These are phyloP conservation scores for Penicillium antarcticum DNA, from an alignment of 495 filamentous ascomycete genomes.

Conservation along the genomic window DNA sequence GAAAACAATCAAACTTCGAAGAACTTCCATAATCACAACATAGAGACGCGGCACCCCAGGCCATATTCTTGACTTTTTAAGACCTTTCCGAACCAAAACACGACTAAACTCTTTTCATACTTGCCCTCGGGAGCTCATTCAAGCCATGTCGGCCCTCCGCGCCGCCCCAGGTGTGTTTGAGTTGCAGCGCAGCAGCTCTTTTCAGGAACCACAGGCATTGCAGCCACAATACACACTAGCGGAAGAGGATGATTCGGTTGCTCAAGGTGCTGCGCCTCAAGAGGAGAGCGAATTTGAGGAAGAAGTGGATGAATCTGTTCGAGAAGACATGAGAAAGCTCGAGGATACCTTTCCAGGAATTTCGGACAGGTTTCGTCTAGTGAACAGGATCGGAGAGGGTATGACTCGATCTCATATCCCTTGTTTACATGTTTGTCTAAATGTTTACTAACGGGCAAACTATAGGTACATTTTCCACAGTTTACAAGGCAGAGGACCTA, in stretches of 20 bases:
- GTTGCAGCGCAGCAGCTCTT: constrained; percentile 17
- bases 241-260: constrained; percentile 29
- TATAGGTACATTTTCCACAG: constrained; percentile 91
- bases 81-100: neutral
- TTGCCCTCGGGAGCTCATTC: too few relatives aligned
- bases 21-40: neutral
- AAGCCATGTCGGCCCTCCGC: constrained; percentile 28
- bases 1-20: neutral
- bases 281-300: constrained; percentile 29
- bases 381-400: constrained; percentile 98
- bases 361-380: constrained; percentile 75
- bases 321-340: constrained; percentile 82
- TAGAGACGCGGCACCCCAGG: neutral
- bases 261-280: constrained; percentile 21
- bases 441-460: constrained; percentile 11
- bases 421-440: neutral
- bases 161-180: constrained; percentile 25
- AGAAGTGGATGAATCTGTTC: constrained; percentile 66
- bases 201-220: constrained; percentile 5
- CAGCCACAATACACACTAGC: constrained; percentile 19
- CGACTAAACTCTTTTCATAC: too few relatives aligned
- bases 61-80: neutral
- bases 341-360: constrained; percentile 81
- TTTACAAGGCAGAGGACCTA: constrained; percentile 98
- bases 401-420: constrained; percentile 2